Evolutionary conservation across 768 basidiomycete genomes (phyloP).

Genomic region (Dacryopinax spathularia): DNA sequence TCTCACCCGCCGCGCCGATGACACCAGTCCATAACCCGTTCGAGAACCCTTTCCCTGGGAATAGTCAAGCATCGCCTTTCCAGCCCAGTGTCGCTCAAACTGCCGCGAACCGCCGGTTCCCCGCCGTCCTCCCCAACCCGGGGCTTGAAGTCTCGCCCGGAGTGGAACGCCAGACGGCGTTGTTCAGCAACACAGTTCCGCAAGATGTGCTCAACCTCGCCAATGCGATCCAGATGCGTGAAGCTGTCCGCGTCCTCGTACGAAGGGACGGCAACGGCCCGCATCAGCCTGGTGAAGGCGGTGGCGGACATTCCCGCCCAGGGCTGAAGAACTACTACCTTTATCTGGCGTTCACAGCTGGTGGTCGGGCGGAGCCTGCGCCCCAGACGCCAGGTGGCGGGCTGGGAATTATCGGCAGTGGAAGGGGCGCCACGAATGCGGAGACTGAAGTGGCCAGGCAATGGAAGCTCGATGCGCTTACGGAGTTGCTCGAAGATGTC

Average conservation of each 20-base stretch:
- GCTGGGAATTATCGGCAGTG: constrained; percentile 84
- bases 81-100: constrained; percentile 14
- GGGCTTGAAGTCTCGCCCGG: not conserved
- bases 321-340: constrained; percentile 92
- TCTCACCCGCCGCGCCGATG: constrained; percentile 15
- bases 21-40: constrained; percentile 24
- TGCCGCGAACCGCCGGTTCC: constrained; percentile 12
- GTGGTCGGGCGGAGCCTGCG: constrained; percentile 35
- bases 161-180: constrained; percentile 62
- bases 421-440: constrained; percentile 64
- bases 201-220: constrained; percentile 96
- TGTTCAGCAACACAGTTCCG: constrained; percentile 97
- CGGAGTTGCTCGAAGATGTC: constrained; percentile 79
- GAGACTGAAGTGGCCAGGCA: constrained; percentile 77
- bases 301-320: constrained; percentile 35
- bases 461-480: constrained; percentile 88
- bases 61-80: constrained; percentile 1
- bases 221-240: constrained; percentile 79
- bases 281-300: constrained; percentile 52
- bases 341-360: constrained; percentile 87
- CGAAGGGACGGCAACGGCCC: constrained; percentile 74
- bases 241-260: constrained; percentile 95
- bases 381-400: constrained; percentile 38
- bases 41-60: constrained; percentile 19
- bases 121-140: constrained; percentile 3